Conservation (phyloP, 441 rosid genomes). For the Erodium trifolium region DNA sequence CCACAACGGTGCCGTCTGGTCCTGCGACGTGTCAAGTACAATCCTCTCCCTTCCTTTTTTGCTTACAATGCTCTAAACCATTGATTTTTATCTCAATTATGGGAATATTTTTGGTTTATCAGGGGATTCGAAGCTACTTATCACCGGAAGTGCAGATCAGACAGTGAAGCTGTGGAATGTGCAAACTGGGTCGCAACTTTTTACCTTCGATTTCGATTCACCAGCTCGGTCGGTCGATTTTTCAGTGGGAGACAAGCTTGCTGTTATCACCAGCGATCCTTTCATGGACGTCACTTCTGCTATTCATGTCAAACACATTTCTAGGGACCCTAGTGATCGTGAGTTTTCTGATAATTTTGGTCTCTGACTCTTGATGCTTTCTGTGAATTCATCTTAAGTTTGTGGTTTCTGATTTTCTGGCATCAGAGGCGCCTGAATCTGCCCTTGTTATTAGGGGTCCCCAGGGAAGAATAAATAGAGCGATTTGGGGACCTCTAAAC, state of each 20-base stretch:
- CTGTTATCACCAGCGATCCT: constrained; percentile 78
- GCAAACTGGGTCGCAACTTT: constrained; percentile 52
- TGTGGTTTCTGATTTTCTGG: neutral
- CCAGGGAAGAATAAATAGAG: constrained; percentile 78
- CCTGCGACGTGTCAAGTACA: constrained; percentile 73
- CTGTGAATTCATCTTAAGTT: neutral
- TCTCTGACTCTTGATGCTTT: neutral
- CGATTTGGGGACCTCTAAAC: constrained; percentile 91
- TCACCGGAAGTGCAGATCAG: constrained; percentile 94
- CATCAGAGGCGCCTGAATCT: constrained; percentile 59
- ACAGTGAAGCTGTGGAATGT: constrained; percentile 82
- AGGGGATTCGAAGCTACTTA: constrained; percentile 71
- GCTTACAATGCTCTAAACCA: too few species aligned
- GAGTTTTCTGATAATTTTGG: constrained; percentile 18
- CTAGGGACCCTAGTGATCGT: constrained; percentile 61
- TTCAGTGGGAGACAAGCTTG: constrained; percentile 69
- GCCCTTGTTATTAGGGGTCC: constrained; percentile 53
- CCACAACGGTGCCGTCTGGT: constrained; percentile 95
- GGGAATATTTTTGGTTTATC: too few species aligned
- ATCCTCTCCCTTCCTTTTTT: too few species aligned
- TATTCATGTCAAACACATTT: constrained; percentile 72
- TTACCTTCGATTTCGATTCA: constrained; percentile 56
- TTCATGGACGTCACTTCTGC: constrained; percentile 76
- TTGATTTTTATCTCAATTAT: neutral
- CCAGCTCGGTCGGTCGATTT: constrained; percentile 86